Evolutionary conservation across 2,329 filamentous ascomycete species (phyloP).

Genomic region (Clarireedia sp.): DNA sequence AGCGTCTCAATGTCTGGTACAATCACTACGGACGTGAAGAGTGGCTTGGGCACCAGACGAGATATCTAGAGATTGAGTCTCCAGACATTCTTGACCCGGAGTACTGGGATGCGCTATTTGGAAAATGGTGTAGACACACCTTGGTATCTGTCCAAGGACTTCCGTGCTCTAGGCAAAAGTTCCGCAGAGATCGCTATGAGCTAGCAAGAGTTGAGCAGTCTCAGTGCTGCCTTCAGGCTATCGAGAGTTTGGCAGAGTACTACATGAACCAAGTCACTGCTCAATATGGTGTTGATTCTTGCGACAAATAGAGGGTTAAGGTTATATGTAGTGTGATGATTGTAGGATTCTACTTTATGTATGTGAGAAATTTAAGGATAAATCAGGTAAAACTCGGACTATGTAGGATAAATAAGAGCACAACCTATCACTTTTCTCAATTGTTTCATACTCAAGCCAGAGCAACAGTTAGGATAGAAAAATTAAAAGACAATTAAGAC

Average conservation of each 20-base stretch:
- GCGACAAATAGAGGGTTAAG: background rate
- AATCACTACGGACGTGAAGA: slow-evolving; percentile 4
- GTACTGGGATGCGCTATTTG: slow-evolving; percentile 1
- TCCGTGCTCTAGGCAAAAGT: background rate
- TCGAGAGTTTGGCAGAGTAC: background rate
- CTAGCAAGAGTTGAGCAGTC: background rate
- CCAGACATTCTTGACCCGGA: background rate
- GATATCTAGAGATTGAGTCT: slow-evolving; percentile 2
- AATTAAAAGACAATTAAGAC: too few relatives aligned
- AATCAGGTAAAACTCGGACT: too few relatives aligned
- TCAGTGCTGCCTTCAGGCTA: background rate
- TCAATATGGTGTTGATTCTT: background rate
- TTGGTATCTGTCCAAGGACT: background rate
- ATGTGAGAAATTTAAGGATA: too few relatives aligned
- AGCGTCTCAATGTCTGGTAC: slow-evolving; percentile 5
- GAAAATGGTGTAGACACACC: background rate
- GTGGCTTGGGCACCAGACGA: background rate
- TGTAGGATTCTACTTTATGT: too few relatives aligned
- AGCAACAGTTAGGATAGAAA: too few relatives aligned
- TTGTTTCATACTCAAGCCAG: too few relatives aligned
- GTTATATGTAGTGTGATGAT: too few relatives aligned
- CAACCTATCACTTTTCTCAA: too few relatives aligned
- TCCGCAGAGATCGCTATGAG: background rate
- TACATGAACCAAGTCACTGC: background rate
- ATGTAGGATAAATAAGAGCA: too few relatives aligned